Percentiles rank a stretch among this genome's conserved stretches.
Evolutionary conservation across 1,284 basidiomycete genomes (phyloP).

Genomic region (Fomitopsis pinicola): DNA sequence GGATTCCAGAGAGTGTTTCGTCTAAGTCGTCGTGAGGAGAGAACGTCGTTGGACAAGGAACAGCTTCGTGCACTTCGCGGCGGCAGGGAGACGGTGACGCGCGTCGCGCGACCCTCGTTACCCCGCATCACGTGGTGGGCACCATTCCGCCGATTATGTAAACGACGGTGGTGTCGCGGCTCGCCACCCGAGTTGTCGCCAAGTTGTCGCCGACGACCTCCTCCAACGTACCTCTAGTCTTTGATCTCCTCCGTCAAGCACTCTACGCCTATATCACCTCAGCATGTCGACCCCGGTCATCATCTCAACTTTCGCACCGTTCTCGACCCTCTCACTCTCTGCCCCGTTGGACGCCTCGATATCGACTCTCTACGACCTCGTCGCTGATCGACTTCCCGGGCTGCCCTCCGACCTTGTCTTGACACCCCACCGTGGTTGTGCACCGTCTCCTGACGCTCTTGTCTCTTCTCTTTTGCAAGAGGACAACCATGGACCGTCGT

Average conservation of each 20-base stretch:
- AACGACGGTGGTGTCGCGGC: neutral
- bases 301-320: constrained; percentile 47
- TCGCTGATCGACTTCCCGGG: constrained; percentile 53
- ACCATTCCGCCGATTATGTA: constrained; percentile 1
- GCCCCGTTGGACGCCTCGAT: constrained; percentile 50
- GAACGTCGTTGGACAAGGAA: neutral
- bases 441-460: constrained; percentile 34
- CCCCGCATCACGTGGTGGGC: constrained; percentile 3
- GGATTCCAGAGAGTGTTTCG: too few species aligned
- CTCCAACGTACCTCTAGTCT: neutral
- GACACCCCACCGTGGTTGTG: constrained; percentile 46
- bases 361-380: constrained; percentile 45
- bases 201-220: neutral
- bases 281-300: constrained; percentile 51
- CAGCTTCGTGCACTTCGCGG: neutral
- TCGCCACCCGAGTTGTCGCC: neutral
- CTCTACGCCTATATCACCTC: too few species aligned
- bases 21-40: neutral
- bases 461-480: constrained; percentile 39
- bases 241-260: too few species aligned
- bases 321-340: constrained; percentile 64
- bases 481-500: constrained; percentile 16
- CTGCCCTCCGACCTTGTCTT: constrained; percentile 42
- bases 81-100: neutral
- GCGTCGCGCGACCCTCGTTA: neutral